A percentile compares a stretch with the other conserved stretches of the same genome.
Evolutionary conservation across 1,139 yeast genomes (phyloP).

Genomic region (Candida anutae): DNA sequence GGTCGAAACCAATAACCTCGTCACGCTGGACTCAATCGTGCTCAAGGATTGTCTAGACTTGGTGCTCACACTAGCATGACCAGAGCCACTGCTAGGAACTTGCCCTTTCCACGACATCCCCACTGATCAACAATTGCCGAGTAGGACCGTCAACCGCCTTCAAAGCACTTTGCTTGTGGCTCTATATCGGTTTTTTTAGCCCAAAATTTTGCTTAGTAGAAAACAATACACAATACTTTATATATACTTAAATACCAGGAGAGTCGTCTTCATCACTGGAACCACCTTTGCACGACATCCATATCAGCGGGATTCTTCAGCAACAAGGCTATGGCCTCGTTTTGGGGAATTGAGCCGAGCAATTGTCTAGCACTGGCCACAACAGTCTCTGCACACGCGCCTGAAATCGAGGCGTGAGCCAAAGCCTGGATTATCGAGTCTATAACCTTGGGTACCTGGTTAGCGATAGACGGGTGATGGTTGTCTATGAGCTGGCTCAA

Average conservation of each 20-base stretch:
- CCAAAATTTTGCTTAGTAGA: too few relatives aligned
- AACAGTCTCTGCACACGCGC: constrained; percentile 59
- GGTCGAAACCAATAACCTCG: constrained; percentile 78
- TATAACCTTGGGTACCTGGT: constrained; percentile 57
- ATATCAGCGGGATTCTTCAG: constrained; percentile 57
- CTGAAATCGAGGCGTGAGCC: constrained; percentile 57
- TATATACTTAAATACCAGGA: too few relatives aligned
- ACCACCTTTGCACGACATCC: constrained; percentile 58
- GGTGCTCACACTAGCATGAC: neutral
- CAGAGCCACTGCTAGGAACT: too few relatives aligned
- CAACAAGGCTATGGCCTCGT: constrained; percentile 58
- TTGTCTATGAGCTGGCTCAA: constrained; percentile 66
- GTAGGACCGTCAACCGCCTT: too few relatives aligned
- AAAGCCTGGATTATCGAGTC: constrained; percentile 76
- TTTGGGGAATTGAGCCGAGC: constrained; percentile 43
- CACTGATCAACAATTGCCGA: too few relatives aligned
- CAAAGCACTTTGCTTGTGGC: too few relatives aligned
- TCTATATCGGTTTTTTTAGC: too few relatives aligned
- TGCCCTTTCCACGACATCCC: too few relatives aligned
- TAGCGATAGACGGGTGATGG: constrained; percentile 54
- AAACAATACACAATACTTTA: too few relatives aligned
- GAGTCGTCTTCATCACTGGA: constrained; percentile 18
- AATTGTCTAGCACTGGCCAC: constrained; percentile 52
- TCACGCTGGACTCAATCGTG: constrained; percentile 78
- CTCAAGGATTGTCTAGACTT: constrained; percentile 31